Conservation (phyloP, 768 basidiomycete genomes). For the Pisolithus microcarpus region DNA sequence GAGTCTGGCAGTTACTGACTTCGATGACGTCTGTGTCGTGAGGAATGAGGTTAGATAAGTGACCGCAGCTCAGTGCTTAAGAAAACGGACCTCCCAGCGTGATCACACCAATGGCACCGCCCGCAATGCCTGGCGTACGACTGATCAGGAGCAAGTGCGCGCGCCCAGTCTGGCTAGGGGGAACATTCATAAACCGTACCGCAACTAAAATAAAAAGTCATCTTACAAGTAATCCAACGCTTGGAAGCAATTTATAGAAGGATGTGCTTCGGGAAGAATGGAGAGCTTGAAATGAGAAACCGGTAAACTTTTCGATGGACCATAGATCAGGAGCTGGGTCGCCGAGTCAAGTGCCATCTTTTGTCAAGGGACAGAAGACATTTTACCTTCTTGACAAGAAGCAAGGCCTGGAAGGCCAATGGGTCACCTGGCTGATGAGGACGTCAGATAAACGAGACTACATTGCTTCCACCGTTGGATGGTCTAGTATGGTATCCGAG, state of each 20-base stretch:
- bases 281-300: conserved; percentile 72
- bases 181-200: not conserved
- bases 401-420: conserved; percentile 67
- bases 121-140: conserved; percentile 69
- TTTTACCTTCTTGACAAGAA: conserved; percentile 76
- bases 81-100: conserved; percentile 65
- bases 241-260: conserved; percentile 27
- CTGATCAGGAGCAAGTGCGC: conserved; percentile 88
- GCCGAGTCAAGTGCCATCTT: conserved; percentile 4
- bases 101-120: conserved; percentile 87
- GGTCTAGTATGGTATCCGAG: too few species aligned
- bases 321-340: conserved; percentile 74
- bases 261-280: conserved; percentile 83
- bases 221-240: conserved; percentile 81
- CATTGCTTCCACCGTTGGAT: too few species aligned
- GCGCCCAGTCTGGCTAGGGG: conserved; percentile 78
- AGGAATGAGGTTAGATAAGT: not conserved
- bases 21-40: not conserved
- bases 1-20: conserved; percentile 4
- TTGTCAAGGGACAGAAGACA: conserved; percentile 1
- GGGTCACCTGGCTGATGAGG: conserved; percentile 60
- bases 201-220: not conserved
- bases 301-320: conserved; percentile 70
- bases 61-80: conserved; percentile 1
- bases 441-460: conserved; percentile 72